Base-by-base conservation (phyloP, 768 basidiomycete genomes). In the Tricholoma sp. region DNA sequence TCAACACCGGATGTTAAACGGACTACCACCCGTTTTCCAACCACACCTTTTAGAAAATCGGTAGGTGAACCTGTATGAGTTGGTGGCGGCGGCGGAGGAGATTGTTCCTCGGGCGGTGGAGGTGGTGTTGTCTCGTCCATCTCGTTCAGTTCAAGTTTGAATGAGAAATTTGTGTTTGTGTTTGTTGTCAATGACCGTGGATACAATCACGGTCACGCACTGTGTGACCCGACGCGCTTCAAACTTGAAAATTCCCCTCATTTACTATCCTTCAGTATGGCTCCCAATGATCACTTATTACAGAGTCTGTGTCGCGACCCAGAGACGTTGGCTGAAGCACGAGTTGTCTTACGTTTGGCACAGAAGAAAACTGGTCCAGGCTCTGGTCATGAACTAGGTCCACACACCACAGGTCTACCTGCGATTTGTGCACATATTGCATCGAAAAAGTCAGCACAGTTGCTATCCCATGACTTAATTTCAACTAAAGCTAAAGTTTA, bases 1-100 rank as follows among this genome's bases (percentile, higher is more conserved):
- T 97, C 94, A 2, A 98, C 89, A 2, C 95, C 95, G 17, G 89
- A 91, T 15, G 88, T 91, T 48, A 98, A 77, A 56, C 95, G 79
- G 44, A 98, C 96, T 56, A 95, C 90, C 52, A 98, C 95, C 56
- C 82, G 81, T 70, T 96, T 96, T n/a, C 96, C 96, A 7, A 98
- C 94, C 18, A 98, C 94, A 32, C 90, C 92, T 72, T 96, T 95
- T 57, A 98, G 70, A 64, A 96, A 98, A 61, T 94, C 93, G 0
- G 92, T 93, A 0, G 93, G 94, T 6, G 93, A 94, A 2, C 94
- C 94, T 7, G 85, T 79, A 20, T 78, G 68, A 1, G 72, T 62
- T 5, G 70, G 57, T 6, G 82, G 79, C 0, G 79, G 79, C 11
- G 76, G 80, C 2, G 84, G 81, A 3, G 82, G 77, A 1, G 79